Evolutionary conservation across 257 asterid species (phyloP), one percentile per base, ranked within the genome.

Genomic region (Solanum appendiculatum): DNA sequence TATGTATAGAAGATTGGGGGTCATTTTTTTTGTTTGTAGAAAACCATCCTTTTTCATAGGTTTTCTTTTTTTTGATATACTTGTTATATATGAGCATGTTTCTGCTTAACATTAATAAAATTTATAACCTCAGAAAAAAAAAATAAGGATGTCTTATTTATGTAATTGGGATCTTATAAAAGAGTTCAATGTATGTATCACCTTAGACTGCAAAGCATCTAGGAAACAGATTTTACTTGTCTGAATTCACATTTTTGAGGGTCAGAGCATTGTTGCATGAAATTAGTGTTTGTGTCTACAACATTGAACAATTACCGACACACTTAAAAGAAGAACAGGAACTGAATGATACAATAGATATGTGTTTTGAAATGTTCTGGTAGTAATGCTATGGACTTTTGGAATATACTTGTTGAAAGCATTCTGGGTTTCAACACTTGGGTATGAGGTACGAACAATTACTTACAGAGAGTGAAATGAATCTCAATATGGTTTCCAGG

Each of bases 401-500:
- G 7, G 37, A 78, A 44, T 44, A 44, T 46, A 44, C 84, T 44
- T 14, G 31, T 21, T 69, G 54, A 25, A 25, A 42, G 39, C 21
- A 18, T 34, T 54, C 25, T 46, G 51, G 21, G 78, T 34, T 69
- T 83, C 74, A 77, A 54, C 51, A 34, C 60, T 73, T 80, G 85
- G 64, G 85, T 29, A 80, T 27, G 66, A 46, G 86, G 80, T 84
- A 60, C 6, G 40, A 29, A 46, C 56, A 84, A 84, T 84, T 84
- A 20, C 46, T 46, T 86, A 37, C 73, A 34, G 88, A 29, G 70
- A 48, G 18, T 74, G n/a, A 85, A 70, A 70, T 51, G 44, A 75
- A 23, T 83, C n/a, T 39, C 15, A 15, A 44, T 60, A 14, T 69
- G 10, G 27, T 84, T 92, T 93, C 66, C 92, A 96, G 98, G 98